These are phyloP conservation scores for Neurospora sp. DNA, from an alignment of 495 filamentous ascomycete genomes.

Conservation along the genomic window DNA sequence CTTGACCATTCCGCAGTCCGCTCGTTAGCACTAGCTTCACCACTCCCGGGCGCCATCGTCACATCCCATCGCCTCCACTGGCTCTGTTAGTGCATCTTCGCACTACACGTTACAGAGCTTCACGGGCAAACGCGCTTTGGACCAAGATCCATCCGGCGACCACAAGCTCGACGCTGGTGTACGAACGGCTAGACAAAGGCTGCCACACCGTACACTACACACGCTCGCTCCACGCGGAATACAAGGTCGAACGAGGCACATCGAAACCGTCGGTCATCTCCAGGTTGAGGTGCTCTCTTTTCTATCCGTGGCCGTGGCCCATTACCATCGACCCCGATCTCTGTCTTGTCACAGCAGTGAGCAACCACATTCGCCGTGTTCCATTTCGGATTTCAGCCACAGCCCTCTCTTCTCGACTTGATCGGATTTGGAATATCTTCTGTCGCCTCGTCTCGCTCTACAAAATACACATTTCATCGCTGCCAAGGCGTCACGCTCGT, in stretches of 20 bases:
- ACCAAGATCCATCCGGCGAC: not conserved
- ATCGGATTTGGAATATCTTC: not conserved
- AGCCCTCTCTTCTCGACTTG: not conserved
- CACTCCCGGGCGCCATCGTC: not conserved
- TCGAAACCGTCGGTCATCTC: not conserved
- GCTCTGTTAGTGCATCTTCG: not conserved
- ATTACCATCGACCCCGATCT: not conserved
- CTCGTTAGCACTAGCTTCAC: not conserved
- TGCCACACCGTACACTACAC: not conserved
- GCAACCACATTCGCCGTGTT: not conserved
- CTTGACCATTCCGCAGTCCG: not conserved
- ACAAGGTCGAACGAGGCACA: not conserved
- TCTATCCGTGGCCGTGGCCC: not conserved
- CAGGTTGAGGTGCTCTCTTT: not conserved
- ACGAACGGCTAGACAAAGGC: not conserved
- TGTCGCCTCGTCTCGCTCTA: not conserved
- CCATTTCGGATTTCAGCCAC: not conserved
- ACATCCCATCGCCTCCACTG: not conserved
- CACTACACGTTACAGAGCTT: not conserved
- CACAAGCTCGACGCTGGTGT: not conserved
- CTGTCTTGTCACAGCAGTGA: not conserved
- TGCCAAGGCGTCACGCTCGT: slow-evolving; percentile 14
- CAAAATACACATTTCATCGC: not conserved
- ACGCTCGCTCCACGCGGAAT: not conserved
- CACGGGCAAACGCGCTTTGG: not conserved